A percentile compares a stretch with the other conserved stretches of the same genome.
Evolutionary conservation across 164 flowering plant species (phyloP).

Genomic region (Vitis rotundifolia): DNA sequence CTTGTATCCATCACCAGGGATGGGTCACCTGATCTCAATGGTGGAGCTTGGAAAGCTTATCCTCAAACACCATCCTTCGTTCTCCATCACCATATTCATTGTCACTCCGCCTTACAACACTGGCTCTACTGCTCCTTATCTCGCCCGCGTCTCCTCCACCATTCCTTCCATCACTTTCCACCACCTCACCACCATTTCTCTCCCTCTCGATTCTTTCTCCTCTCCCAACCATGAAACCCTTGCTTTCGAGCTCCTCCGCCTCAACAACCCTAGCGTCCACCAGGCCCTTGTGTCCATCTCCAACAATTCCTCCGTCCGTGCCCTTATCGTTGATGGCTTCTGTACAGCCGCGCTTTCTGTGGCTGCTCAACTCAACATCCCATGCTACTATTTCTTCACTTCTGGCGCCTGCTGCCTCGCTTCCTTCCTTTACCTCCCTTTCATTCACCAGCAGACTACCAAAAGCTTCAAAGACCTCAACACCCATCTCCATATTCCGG

Average conservation of each 20-base stretch:
- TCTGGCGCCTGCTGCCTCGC: constrained; percentile 28
- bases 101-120: constrained; percentile 24
- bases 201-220: constrained; percentile 13
- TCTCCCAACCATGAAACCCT: constrained; percentile 16
- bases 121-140: constrained; percentile 36
- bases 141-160: constrained; percentile 33
- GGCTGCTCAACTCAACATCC: constrained; percentile 32
- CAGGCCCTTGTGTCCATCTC: constrained; percentile 33
- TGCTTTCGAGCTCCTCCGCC: constrained; percentile 24
- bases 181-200: constrained; percentile 27
- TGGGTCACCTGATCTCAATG: constrained; percentile 46
- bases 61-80: constrained; percentile 31
- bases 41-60: constrained; percentile 49
- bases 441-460: constrained; percentile 16
- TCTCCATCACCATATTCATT: constrained; percentile 40
- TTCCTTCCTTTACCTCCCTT: constrained; percentile 29
- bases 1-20: constrained; percentile 34
- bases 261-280: constrained; percentile 32
- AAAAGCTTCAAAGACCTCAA: constrained; percentile 17
- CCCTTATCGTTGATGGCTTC: constrained; percentile 47
- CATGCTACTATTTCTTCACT: constrained; percentile 41
- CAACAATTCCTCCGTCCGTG: constrained; percentile 14
- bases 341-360: constrained; percentile 23
- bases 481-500: constrained; percentile 12
- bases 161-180: constrained; percentile 41